Base-by-base conservation (phyloP, 2,329 filamentous ascomycete genomes). In the Colletotrichum falcatum region DNA sequence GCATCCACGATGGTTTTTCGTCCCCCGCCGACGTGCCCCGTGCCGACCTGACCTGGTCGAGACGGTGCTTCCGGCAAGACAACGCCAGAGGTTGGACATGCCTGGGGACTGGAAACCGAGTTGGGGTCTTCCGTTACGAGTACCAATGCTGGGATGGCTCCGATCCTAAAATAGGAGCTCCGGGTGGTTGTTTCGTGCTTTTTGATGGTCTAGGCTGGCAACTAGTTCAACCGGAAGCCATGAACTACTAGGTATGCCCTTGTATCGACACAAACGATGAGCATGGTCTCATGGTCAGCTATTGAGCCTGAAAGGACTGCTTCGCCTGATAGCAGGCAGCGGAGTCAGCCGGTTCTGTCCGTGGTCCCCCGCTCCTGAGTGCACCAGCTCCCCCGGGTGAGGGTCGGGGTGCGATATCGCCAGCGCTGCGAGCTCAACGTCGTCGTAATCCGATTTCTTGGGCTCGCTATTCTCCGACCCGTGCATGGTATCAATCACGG, bases 361-460 rank as follows among this genome's bases (percentile, higher is more conserved):
- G 6, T 16, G n/a, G 44, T 33, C 12, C 37, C 28, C 26, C 33
- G 1, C 48, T 30, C 1, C 37, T 11, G 20, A 33, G 18, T 18
- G 11, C 20, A 62, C 37, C 26, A 23, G 35, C 18, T 62, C 26
- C 30, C 60, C 60, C 35, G 48, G 60, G 30, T 62, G 60, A 44
- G 60, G 60, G 35, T 44, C 26, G 5, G 11, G 35, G 16, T 46
- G 35, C 9, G 51, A 51, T 23, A 30, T 16, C 37, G 64, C 59
- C 9, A 63, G 12, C 53, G 46, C 53, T 11, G 51, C 64, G 14
- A 71, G 53, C 39, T 68, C 68, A 28, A 68, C 37, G 39, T 71
- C 37, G 39, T 71, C 64, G 23, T 71, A 63, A 35, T 71, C 68
- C 20, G 39, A 35, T 12, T 28, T 54, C 11, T 54, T 51, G 35